A percentile compares a stretch with the other conserved stretches of the same genome.
These are phyloP conservation scores for Cryptosporidium baileyi DNA, from an alignment of 169 alveolate species.

Conservation along the genomic window DNA sequence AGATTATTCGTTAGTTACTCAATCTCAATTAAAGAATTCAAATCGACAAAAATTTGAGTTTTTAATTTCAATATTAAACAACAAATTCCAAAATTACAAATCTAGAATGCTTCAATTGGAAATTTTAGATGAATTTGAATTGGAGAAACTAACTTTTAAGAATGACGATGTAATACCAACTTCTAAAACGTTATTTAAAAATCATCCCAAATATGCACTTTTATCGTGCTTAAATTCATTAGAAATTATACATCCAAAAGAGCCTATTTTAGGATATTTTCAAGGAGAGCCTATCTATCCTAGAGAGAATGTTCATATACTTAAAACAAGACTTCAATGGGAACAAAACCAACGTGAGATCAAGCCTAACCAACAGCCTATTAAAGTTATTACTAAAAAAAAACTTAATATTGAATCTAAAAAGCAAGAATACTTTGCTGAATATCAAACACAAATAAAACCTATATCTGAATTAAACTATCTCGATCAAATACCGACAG, in stretches of 20 bases:
- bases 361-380: slow-evolving; percentile 14
- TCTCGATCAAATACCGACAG: slow-evolving; percentile 27
- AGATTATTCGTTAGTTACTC: slow-evolving; percentile 2
- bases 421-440: slow-evolving; percentile 42
- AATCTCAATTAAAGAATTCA: slow-evolving; percentile 28
- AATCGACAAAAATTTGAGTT: not conserved
- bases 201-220: slow-evolving; percentile 61
- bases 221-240: slow-evolving; percentile 35
- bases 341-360: slow-evolving; percentile 37
- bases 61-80: slow-evolving; percentile 5
- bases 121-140: slow-evolving; percentile 35
- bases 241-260: slow-evolving; percentile 47
- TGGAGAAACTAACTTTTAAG: slow-evolving; percentile 12
- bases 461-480: slow-evolving; percentile 4
- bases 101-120: slow-evolving; percentile 27
- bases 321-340: slow-evolving; percentile 48
- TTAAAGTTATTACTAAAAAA: not conserved
- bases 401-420: not conserved
- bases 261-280: slow-evolving; percentile 56
- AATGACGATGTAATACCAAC: slow-evolving; percentile 12
- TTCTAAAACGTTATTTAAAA: slow-evolving; percentile 14
- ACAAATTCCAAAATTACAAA: not conserved
- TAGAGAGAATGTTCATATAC: slow-evolving; percentile 46
- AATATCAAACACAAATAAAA: slow-evolving; percentile 48
- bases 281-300: slow-evolving; percentile 67